phyloP scores from a whole-genome alignment of 768 basidiomycete species.

The Mycena leptocephala region DNA sequence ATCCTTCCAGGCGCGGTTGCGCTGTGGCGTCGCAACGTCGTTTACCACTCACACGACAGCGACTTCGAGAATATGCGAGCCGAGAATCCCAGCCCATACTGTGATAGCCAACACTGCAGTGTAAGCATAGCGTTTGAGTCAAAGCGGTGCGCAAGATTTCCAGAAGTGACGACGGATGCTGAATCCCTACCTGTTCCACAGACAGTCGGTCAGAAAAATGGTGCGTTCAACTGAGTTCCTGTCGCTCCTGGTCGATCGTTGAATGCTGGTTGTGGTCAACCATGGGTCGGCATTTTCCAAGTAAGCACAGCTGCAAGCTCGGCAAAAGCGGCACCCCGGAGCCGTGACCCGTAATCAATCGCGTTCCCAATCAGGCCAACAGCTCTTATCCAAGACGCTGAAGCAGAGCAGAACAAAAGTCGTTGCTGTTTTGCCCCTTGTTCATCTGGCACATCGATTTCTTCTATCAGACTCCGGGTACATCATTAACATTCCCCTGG shows the following conservation, averaged over 20 bases:
- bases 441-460: conserved; percentile 11
- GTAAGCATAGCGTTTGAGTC: too few species aligned
- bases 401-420: neutral
- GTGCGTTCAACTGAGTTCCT: neutral
- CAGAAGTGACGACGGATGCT: neutral
- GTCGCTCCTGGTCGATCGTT: neutral
- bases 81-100: neutral
- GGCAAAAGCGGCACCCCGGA: neutral
- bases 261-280: too few species aligned
- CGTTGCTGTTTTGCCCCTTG: conserved; percentile 25
- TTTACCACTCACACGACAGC: neutral
- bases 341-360: neutral
- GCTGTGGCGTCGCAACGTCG: neutral
- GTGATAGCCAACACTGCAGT: too few species aligned
- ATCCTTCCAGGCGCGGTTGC: neutral
- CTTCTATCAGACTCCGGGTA: conserved; percentile 21
- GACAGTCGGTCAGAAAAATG: too few species aligned
- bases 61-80: neutral
- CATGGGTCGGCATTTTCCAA: too few species aligned
- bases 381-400: conserved; percentile 5
- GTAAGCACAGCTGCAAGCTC: too few species aligned
- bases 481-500: neutral
- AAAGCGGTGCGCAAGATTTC: neutral
- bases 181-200: too few species aligned
- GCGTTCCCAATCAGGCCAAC: neutral